phyloP scores from a whole-genome alignment of 164 flowering plant genomes.

The Saururus chinensis region DNA sequence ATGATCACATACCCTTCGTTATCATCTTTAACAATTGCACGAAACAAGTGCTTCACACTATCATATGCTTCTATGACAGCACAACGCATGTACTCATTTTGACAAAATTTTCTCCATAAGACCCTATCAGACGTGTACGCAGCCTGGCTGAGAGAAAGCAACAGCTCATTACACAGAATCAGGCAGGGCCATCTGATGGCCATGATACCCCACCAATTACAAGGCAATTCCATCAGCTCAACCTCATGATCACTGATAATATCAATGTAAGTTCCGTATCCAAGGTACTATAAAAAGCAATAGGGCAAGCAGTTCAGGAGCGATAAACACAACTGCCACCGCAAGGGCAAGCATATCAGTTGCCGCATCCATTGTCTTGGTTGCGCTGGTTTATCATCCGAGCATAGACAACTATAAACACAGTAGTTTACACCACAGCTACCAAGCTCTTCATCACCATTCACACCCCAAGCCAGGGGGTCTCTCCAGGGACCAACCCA shows the following conservation, averaged over 20 bases:
- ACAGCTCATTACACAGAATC: constrained; percentile 80
- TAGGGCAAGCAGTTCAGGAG: constrained; percentile 75
- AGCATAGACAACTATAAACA: constrained; percentile 58
- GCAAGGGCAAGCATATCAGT: constrained; percentile 42
- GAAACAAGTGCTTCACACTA: constrained; percentile 58
- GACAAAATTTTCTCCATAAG: constrained; percentile 66
- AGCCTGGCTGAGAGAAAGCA: constrained; percentile 79
- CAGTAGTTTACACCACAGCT: constrained; percentile 54
- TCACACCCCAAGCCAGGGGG: constrained; percentile 48
- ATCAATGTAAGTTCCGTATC: constrained; percentile 70
- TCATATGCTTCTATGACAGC: constrained; percentile 88
- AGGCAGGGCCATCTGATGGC: constrained; percentile 94
- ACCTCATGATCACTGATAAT: constrained; percentile 65
- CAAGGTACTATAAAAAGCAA: constrained; percentile 66
- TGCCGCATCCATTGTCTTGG: constrained; percentile 58
- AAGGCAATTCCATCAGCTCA: constrained; percentile 80
- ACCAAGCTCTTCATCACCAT: constrained; percentile 69
- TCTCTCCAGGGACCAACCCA: constrained; percentile 63
- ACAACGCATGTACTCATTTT: constrained; percentile 74
- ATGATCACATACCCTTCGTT: constrained; percentile 60
- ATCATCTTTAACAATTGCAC: constrained; percentile 33
- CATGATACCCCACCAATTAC: constrained; percentile 66
- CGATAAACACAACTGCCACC: constrained; percentile 44
- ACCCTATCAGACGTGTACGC: constrained; percentile 34
- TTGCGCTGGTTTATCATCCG: constrained; percentile 67